Evolutionary conservation across 345 rosid species (phyloP), one percentile per base, ranked within the genome.

Genomic region (Lepidium sativum): DNA sequence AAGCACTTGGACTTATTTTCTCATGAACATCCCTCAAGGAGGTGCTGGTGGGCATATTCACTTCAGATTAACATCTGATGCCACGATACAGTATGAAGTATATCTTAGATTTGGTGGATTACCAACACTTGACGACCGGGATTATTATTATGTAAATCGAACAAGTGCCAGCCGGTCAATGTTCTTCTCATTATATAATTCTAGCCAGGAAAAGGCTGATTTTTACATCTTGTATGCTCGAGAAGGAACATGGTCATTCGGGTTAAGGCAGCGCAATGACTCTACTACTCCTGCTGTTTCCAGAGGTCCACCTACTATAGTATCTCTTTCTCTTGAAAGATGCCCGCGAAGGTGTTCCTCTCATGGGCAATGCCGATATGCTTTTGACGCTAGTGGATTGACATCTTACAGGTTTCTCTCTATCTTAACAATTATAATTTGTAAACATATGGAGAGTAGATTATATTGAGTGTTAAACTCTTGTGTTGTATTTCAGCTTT

Each of bases 21-120:
- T 82, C 39, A 55, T 86, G 76, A 80, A 86, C 73, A 54, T 94
- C 53, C 99, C 97, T 68, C 80, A 20, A 7, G 97, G 97, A 58
- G 96, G 95, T 59, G 90, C 92, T 72, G 97, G 99, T 75, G 94
- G 92, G 71, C 89, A 86, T 63, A 80, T 94, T 51, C 99, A 90
- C 44, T 73, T 86, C 53, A 85, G 76, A 14, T 72, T 90, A 49
- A 73, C 72, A 13, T 83, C 97, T 25, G 84, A 79, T 54, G 44
- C 78, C 38, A 73, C 68, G 63, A 80, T 82, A 57, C 77, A 78
- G 41, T 81, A 81, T 66, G 96, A 90, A 77, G 72, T 87, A 60
- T 94, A 94, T 77, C 81, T 80, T 64, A 90, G 91, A 80, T 70
- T 72, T 43, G 95, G 87, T 66, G 99, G 89, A 48, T 63, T 83